These are phyloP conservation scores for Pseudogymnoascus sp. DNA, from an alignment of 2,329 filamentous ascomycete species.

Conservation along the genomic window DNA sequence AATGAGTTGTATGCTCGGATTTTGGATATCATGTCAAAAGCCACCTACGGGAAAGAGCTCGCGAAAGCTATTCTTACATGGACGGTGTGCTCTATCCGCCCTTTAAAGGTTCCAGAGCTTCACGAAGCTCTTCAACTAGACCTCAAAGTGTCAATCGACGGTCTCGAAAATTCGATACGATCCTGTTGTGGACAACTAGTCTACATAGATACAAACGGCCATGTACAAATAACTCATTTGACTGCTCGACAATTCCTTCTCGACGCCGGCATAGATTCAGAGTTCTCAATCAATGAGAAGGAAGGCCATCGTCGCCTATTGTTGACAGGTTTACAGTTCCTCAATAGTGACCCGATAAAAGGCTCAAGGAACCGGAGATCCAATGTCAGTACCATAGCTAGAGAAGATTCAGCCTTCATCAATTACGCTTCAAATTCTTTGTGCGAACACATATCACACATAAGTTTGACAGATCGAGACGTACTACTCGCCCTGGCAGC, in stretches of 20 bases:
- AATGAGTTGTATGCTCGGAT: conserved; percentile 15
- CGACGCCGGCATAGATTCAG: not conserved
- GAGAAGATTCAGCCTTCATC: not conserved
- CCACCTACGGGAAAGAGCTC: conserved; percentile 18
- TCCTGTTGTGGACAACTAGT: not conserved
- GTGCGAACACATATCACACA: not conserved
- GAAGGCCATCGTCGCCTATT: not conserved
- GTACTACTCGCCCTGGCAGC: not conserved
- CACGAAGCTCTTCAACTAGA: not conserved
- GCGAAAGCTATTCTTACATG: not conserved
- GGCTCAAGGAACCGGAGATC: not conserved
- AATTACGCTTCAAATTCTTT: not conserved
- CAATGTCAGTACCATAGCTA: not conserved
- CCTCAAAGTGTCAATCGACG: not conserved
- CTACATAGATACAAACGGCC: not conserved
- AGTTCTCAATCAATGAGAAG: not conserved
- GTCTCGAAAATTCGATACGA: not conserved
- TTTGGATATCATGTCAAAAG: conserved; percentile 13
- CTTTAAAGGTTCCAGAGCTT: not conserved
- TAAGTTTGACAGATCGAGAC: not conserved
- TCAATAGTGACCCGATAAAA: not conserved
- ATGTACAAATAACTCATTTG: not conserved
- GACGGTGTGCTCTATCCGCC: not conserved
- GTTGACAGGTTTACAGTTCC: not conserved
- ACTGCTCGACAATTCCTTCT: not conserved